These are phyloP conservation scores for Trichoderma oligosporum DNA, from an alignment of 2,329 filamentous ascomycete genomes.

Conservation along the genomic window DNA sequence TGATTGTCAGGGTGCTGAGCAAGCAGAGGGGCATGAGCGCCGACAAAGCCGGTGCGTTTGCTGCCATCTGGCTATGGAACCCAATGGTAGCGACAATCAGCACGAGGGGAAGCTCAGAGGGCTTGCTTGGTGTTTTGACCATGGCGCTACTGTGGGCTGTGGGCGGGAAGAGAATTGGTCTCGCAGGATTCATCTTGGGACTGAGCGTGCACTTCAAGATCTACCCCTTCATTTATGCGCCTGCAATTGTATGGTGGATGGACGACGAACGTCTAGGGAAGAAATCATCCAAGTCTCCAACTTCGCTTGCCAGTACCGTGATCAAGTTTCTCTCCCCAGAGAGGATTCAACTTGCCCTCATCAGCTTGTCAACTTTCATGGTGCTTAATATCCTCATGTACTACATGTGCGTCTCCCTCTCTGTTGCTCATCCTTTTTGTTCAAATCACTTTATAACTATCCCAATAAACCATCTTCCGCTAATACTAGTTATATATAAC, in stretches of 20 bases:
- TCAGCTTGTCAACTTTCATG: conserved; percentile 70
- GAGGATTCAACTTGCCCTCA: conserved; percentile 55
- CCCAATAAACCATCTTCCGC: neutral
- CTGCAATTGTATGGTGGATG: conserved; percentile 77
- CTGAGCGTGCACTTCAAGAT: conserved; percentile 96
- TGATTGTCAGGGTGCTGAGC: conserved; percentile 51
- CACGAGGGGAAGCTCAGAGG: conserved; percentile 90
- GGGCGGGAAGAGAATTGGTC: conserved; percentile 53
- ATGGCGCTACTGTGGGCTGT: conserved; percentile 81
- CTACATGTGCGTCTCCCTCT: conserved; percentile 50
- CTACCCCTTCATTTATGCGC: conserved; percentile 94
- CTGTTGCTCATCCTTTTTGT: neutral
- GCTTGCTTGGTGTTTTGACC: conserved; percentile 79
- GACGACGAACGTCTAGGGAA: conserved; percentile 49
- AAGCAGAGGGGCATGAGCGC: conserved; percentile 42
- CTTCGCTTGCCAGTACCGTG: conserved; percentile 27
- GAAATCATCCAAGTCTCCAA: neutral
- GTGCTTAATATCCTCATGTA: conserved; percentile 78
- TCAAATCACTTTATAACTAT: neutral
- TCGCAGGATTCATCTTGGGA: conserved; percentile 75
- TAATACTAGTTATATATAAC: neutral
- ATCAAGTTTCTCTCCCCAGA: conserved; percentile 48
- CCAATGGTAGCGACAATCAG: conserved; percentile 98
- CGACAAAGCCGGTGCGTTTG: conserved; percentile 65
- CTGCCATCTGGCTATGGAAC: conserved; percentile 89